Percentiles rank a stretch among this genome's conserved stretches.
Evolutionary conservation across 257 asterid genomes (phyloP).

Genomic region (Solanum okadae): DNA sequence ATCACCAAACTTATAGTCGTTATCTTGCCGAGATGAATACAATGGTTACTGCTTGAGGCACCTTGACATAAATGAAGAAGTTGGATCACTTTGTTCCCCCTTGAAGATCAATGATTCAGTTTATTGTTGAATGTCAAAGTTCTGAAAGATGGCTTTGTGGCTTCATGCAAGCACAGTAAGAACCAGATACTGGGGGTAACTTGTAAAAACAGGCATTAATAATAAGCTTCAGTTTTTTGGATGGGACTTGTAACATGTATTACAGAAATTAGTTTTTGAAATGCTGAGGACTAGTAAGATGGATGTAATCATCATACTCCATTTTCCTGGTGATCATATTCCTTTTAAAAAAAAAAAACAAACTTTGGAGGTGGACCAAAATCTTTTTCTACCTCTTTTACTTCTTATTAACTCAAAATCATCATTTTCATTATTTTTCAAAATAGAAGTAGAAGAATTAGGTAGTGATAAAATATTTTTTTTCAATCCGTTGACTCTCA

Average conservation of each 20-base stretch:
- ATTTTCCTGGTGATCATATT: neutral
- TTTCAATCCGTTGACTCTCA: neutral
- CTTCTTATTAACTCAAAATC: neutral
- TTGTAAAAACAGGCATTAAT: neutral
- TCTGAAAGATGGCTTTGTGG: neutral
- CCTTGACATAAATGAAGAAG: neutral
- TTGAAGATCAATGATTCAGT: neutral
- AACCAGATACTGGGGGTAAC: neutral
- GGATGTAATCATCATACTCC: neutral
- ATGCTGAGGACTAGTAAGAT: neutral
- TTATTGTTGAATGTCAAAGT: neutral
- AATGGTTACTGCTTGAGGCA: constrained; percentile 5
- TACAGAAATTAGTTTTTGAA: neutral
- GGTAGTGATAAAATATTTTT: too few relatives aligned
- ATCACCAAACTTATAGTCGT: constrained; percentile 37
- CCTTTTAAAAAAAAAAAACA: neutral
- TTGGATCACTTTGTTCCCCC: neutral
- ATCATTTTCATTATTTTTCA: neutral
- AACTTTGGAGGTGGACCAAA: neutral
- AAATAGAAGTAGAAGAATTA: neutral
- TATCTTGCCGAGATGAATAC: constrained; percentile 52
- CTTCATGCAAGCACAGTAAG: neutral
- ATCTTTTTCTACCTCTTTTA: neutral
- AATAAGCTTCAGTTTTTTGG: neutral
- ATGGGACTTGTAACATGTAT: neutral